phyloP scores from a whole-genome alignment of 345 rosid species.

The Passiflora organensis region DNA sequence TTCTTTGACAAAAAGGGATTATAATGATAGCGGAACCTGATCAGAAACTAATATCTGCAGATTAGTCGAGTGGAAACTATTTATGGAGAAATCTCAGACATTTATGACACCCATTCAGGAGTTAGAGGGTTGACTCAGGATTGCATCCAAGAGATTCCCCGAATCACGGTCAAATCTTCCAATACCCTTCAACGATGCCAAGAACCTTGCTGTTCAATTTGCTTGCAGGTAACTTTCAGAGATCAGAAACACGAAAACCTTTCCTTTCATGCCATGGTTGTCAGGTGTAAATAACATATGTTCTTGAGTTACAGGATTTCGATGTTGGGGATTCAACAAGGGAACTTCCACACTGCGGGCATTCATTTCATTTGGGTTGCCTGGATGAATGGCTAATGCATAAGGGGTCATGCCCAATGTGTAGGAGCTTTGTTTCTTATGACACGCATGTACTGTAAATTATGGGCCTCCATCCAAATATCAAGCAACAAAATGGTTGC shows the following conservation, averaged over 20 bases:
- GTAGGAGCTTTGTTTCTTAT: conserved; percentile 42
- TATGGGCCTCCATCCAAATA: too few species aligned
- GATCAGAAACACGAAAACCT: background rate
- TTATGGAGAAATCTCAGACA: conserved; percentile 50
- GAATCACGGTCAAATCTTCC: conserved; percentile 17
- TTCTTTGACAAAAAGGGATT: too few species aligned
- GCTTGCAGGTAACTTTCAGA: conserved; percentile 81
- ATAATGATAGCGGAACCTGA: too few species aligned
- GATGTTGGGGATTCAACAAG: conserved; percentile 51
- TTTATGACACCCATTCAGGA: conserved; percentile 50
- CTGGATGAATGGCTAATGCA: conserved; percentile 61
- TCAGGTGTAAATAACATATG: background rate
- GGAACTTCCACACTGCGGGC: conserved; percentile 57
- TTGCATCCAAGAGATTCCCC: conserved; percentile 42
- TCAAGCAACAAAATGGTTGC: too few species aligned
- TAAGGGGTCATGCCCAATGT: conserved; percentile 71
- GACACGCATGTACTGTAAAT: too few species aligned
- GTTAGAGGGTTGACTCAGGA: conserved; percentile 39
- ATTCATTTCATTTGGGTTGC: conserved; percentile 58
- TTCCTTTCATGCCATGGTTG: background rate
- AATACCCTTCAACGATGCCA: conserved; percentile 9
- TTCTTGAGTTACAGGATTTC: conserved; percentile 51
- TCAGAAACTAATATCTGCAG: too few species aligned
- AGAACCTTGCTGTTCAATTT: conserved; percentile 60
- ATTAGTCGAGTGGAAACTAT: conserved; percentile 42